A percentile compares a stretch with the other conserved stretches of the same genome.
Evolutionary conservation across 2,329 filamentous ascomycete genomes (phyloP).

Genomic region (Aspergillus pseudoglaucus): DNA sequence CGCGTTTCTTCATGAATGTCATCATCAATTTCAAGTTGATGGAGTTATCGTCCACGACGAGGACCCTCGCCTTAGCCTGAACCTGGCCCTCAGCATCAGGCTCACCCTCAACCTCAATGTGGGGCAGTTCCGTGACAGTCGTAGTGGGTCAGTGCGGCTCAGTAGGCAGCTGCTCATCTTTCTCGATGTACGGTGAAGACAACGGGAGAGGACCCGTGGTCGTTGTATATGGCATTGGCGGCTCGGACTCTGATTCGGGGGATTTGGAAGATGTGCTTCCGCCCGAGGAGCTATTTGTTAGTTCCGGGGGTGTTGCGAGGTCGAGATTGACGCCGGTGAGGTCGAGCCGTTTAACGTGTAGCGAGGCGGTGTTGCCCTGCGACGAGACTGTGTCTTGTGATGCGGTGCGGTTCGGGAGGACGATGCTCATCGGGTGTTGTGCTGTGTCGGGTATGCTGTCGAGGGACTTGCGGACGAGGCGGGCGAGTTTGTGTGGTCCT

Average conservation of each 20-base stretch:
- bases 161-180: no score
- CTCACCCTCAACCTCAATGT: no score
- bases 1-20: slow-evolving; percentile 37
- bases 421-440: neutral
- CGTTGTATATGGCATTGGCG: slow-evolving; percentile 4
- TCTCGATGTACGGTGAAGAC: neutral
- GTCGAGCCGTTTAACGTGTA: neutral
- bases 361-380: neutral
- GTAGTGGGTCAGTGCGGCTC: no score
- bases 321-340: neutral
- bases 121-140: no score
- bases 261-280: neutral
- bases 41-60: slow-evolving; percentile 42
- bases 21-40: slow-evolving; percentile 42
- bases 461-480: slow-evolving; percentile 27
- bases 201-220: slow-evolving; percentile 1
- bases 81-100: no score
- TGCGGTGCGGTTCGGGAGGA: neutral
- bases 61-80: slow-evolving; percentile 19
- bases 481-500: slow-evolving; percentile 37
- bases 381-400: neutral
- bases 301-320: slow-evolving; percentile 6
- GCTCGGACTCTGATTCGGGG: slow-evolving; percentile 1
- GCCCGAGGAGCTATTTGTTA: neutral
- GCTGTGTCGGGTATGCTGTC: slow-evolving; percentile 1